Percentiles rank a stretch among this genome's conserved stretches.
phyloP scores from a whole-genome alignment of 768 basidiomycete genomes.

The Suillus subluteus region DNA sequence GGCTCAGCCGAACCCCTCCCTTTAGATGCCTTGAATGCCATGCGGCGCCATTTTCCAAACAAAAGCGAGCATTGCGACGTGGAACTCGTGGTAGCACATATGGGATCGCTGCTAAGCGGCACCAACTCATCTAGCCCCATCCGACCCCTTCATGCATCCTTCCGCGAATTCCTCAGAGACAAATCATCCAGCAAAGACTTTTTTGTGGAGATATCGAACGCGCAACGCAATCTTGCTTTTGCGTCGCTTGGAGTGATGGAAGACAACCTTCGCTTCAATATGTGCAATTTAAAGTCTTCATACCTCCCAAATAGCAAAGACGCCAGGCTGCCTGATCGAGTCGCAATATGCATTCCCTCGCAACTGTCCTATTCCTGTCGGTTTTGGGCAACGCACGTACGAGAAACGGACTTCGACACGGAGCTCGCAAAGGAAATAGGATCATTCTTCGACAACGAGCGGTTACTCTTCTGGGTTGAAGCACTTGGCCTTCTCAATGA shows the following conservation, averaged over 20 bases:
- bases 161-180: conserved; percentile 30
- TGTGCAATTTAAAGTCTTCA: conserved; percentile 36
- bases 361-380: conserved; percentile 18
- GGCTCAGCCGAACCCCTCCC: not conserved
- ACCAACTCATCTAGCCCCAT: conserved; percentile 10
- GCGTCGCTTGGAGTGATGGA: conserved; percentile 33
- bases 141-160: conserved; percentile 30
- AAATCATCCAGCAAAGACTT: conserved; percentile 18
- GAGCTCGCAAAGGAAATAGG: not conserved
- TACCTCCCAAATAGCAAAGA: conserved; percentile 32
- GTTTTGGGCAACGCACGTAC: conserved; percentile 18
- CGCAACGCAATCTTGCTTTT: conserved; percentile 6
- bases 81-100: not conserved
- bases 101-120: conserved; percentile 16
- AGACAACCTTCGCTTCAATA: conserved; percentile 37
- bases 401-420: not conserved
- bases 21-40: not conserved
- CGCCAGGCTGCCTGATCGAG: not conserved
- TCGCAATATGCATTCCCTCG: conserved; percentile 5
- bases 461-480: conserved; percentile 16
- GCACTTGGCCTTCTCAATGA: conserved; percentile 4
- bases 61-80: not conserved
- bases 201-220: conserved; percentile 11
- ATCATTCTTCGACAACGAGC: conserved; percentile 9
- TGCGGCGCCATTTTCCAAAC: conserved; percentile 1